phyloP scores from a whole-genome alignment of 805 yeast genomes.

The Spencermartinsiella europaea region DNA sequence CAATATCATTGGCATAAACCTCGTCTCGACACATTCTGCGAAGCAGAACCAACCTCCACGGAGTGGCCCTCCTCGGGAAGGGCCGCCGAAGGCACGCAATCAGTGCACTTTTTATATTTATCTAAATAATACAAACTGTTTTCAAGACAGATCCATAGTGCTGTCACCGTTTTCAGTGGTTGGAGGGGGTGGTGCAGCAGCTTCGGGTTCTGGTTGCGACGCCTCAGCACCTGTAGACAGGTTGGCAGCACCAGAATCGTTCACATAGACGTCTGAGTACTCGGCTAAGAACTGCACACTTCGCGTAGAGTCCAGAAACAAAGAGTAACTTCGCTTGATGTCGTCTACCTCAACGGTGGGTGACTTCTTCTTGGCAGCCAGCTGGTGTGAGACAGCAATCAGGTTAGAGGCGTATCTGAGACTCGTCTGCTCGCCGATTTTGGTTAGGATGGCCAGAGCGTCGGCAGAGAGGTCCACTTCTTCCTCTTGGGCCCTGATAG shows the following conservation, averaged over 20 bases:
- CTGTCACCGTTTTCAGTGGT: too few species aligned
- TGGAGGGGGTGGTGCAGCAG: too few species aligned
- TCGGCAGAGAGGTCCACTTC: conserved; percentile 79
- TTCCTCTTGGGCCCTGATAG: conserved; percentile 90
- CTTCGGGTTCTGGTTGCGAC: too few species aligned
- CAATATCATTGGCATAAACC: too few species aligned
- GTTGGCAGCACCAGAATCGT: conserved; percentile 69
- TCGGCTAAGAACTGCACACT: conserved; percentile 82
- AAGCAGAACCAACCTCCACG: too few species aligned
- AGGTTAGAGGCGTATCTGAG: conserved; percentile 89
- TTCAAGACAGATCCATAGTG: conserved; percentile 4
- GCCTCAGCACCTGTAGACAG: too few species aligned
- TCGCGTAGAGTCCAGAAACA: conserved; percentile 85
- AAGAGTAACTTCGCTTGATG: conserved; percentile 77
- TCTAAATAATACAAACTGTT: conserved; percentile 1
- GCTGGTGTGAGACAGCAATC: conserved; percentile 82
- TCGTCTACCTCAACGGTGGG: conserved; percentile 69
- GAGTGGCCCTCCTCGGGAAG: too few species aligned
- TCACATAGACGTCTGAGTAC: conserved; percentile 61
- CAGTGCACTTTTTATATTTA: conserved; percentile 2
- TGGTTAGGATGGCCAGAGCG: conserved; percentile 81
- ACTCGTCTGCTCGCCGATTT: conserved; percentile 85
- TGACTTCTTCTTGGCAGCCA: conserved; percentile 76
- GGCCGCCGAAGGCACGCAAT: too few species aligned
- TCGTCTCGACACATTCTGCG: too few species aligned